phyloP scores from a whole-genome alignment of 352 stramenopile species.

The Pythium pyrilobum region DNA sequence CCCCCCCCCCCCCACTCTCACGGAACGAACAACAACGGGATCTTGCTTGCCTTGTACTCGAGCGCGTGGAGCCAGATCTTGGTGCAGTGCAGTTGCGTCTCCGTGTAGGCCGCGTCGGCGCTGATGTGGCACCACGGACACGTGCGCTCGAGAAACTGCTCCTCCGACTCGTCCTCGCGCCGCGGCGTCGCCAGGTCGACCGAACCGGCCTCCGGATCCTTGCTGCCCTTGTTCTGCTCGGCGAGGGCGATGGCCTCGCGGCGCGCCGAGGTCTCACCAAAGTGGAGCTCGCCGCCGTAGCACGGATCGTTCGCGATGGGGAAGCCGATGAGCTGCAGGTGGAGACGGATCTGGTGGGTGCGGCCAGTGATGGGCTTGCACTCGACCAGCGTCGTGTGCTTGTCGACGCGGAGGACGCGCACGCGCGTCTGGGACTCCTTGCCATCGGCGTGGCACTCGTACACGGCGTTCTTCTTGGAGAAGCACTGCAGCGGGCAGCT shows the following conservation, averaged over 20 bases:
- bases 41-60: constrained; percentile 71
- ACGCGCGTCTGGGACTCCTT: constrained; percentile 81
- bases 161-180: constrained; percentile 54
- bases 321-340: constrained; percentile 90
- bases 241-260: constrained; percentile 40
- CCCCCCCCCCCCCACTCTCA: too few relatives aligned
- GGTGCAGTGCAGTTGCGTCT: constrained; percentile 80
- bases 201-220: constrained; percentile 26
- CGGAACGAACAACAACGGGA: neutral
- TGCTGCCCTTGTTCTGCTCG: constrained; percentile 30
- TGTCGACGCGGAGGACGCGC: constrained; percentile 44
- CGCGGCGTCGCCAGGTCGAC: constrained; percentile 54
- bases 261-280: constrained; percentile 56
- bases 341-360: constrained; percentile 97
- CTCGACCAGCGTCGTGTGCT: constrained; percentile 84
- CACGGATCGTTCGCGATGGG: constrained; percentile 97
- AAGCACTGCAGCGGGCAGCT: constrained; percentile 78
- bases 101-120: constrained; percentile 65
- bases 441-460: constrained; percentile 74
- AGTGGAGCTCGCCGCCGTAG: constrained; percentile 94
- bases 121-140: constrained; percentile 72
- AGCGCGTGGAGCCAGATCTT: constrained; percentile 86
- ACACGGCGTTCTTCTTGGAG: constrained; percentile 79
- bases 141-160: constrained; percentile 70
- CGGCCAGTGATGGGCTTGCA: constrained; percentile 93